A percentile compares a stretch with the other conserved stretches of the same genome.
Evolutionary conservation across 139 green algal genomes (phyloP).

Genomic region (Dunaliella primolecta): DNA sequence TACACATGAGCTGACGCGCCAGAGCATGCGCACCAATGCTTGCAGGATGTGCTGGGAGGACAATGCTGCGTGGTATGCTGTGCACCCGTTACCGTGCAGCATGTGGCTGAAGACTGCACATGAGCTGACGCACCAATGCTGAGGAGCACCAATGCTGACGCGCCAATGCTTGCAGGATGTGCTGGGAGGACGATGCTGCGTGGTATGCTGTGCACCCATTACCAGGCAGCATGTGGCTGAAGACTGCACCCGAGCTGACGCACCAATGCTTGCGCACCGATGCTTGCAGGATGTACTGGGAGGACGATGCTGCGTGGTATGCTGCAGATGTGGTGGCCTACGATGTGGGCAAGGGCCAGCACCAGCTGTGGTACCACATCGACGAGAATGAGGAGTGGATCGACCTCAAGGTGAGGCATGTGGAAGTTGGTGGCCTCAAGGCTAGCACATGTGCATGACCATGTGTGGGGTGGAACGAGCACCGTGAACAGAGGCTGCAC

Average conservation of each 20-base stretch:
- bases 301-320: constrained; percentile 73
- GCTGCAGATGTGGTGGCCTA: constrained; percentile 53
- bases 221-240: too few relatives aligned
- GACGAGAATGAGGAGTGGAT: constrained; percentile 50
- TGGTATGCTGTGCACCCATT: too few relatives aligned
- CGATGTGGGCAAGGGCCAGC: constrained; percentile 24
- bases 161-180: background rate
- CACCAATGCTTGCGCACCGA: background rate
- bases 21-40: background rate
- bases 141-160: background rate
- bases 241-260: background rate
- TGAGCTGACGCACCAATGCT: too few relatives aligned
- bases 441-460: too few relatives aligned
- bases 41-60: constrained; percentile 60
- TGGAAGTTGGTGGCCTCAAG: too few relatives aligned
- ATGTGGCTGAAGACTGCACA: too few relatives aligned
- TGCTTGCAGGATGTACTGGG: constrained; percentile 61
- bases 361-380: constrained; percentile 62
- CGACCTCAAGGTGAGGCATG: constrained; percentile 20
- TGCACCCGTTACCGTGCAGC: too few relatives aligned
- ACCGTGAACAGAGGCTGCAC: background rate
- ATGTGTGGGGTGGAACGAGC: background rate
- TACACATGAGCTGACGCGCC: background rate
- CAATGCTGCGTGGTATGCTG: too few relatives aligned
- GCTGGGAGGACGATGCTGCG: background rate